Base-by-base conservation (phyloP, 2,329 filamentous ascomycete genomes). In the Rugonectria rugulosa region DNA sequence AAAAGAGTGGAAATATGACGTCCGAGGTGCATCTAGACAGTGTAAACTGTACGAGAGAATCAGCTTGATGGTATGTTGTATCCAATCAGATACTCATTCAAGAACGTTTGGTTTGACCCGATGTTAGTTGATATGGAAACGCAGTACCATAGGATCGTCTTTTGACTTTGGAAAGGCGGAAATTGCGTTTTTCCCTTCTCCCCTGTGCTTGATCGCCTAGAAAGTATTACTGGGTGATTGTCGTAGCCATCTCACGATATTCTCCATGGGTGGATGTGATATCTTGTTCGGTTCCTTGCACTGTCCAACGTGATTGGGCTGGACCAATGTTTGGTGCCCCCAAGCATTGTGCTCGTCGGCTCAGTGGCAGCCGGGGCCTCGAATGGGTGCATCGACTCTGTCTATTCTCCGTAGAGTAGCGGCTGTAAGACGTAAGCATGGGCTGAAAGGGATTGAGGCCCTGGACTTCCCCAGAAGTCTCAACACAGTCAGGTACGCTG, bases 1-100 rank as follows among this genome's bases (percentile, higher is more conserved):
- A 55, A 29, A 51, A 31, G 32, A 53, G 58, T 58, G 58, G 53
- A 44, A 59, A 56, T 44, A 59, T 46, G 53, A 49, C 41, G 44
- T 59, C 52, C 53, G 47, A 56, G 55, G 12, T 57, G 57, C 49
- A 54, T 50, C 36, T 27, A 32, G 42, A 55, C 31, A 40, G 32
- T 63, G 57, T 24, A 15, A 38, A 21, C 44, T 14, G 15, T 6
- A 21, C n/a, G n/a, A n/a, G n/a, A 29, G n/a, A 12, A 7, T 29
- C n/a, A 29, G 24, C 14, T 15, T n/a, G n/a, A n/a, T n/a, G n/a
- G n/a, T n/a, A n/a, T n/a, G n/a, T n/a, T n/a, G n/a, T n/a, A n/a
- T n/a, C n/a, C n/a, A n/a, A n/a, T n/a, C n/a, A n/a, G n/a, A n/a
- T n/a, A n/a, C n/a, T n/a, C n/a, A n/a, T n/a, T n/a, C n/a, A n/a